Evolutionary conservation across 164 flowering plant genomes (phyloP), one percentile per base, ranked within the genome.

Genomic region (Chimonanthus salicifolius): DNA sequence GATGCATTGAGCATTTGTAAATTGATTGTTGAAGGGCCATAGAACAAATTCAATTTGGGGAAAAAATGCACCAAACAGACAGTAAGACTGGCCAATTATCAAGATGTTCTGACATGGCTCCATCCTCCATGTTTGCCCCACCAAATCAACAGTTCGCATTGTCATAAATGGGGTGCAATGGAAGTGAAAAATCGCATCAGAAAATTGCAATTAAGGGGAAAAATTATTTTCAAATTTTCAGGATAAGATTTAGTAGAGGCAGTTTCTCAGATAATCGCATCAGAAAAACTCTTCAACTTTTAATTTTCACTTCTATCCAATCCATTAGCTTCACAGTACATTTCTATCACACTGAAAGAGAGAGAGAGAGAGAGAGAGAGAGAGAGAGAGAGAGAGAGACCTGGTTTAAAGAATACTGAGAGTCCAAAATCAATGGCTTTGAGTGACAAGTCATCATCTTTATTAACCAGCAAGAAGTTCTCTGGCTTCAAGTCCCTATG

Each of bases 341-440:
- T 54, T n/a, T 54, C 15, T 11, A 54, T 54, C 60, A 51, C 4
- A n/a, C 4, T 51, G 13, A 54, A 0, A 54, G 10, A n/a, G 16
- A 54, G 60, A 54, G 43, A 33, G 15, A 64, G 43, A 64, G 47
- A 10, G 13, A 54, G 1, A 54, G 10, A n/a, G 16, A 54, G 60
- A 54, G 43, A 33, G 15, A 64, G 43, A 64, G 47, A 43, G 13
- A 15, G 6, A 13, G 5, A 8, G 62, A 69, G 79, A 91, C 97
- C 97, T 80, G 97, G 97, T 75, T 92, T 92, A 74, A 92, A 92
- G 89, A 92, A 92, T 65, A 92, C 92, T 2, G 97, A 92, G 71
- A 92, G 94, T 16, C 97, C 97, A 82, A 92, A 92, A 79, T 92
- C 97, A 78, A 92, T 92, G 63, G 97, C 97, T 77, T 92, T 92